A percentile compares a stretch with the other conserved stretches of the same genome.
Conservation (phyloP, 306 rosid genomes). For the Prunus armeniaca region DNA sequence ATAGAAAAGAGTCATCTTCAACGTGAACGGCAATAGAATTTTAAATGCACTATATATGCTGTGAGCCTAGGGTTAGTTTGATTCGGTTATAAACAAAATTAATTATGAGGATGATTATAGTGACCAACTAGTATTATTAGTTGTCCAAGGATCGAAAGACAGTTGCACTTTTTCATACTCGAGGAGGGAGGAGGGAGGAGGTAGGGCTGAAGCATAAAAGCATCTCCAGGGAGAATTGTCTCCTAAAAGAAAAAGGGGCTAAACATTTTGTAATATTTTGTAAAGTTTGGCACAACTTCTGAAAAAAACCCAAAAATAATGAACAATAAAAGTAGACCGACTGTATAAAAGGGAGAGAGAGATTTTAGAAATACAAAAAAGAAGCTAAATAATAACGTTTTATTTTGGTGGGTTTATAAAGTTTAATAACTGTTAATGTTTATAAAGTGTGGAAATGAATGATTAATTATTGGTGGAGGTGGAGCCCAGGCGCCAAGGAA, state of each 20-base stretch:
- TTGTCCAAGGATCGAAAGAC: background rate
- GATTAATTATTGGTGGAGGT: background rate
- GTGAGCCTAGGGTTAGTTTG: too few relatives aligned
- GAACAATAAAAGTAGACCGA: background rate
- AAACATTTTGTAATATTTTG: constrained; percentile 8
- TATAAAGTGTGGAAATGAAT: background rate
- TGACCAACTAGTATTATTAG: background rate
- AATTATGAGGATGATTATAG: too few relatives aligned
- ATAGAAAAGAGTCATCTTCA: too few relatives aligned
- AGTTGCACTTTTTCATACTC: background rate
- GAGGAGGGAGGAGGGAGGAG: background rate
- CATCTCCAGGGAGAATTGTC: background rate
- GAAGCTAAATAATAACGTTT: too few relatives aligned
- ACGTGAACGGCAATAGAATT: too few relatives aligned
- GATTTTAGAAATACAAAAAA: background rate
- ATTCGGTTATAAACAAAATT: too few relatives aligned
- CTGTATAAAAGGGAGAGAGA: too few relatives aligned
- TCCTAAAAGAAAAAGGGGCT: background rate
- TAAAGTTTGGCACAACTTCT: background rate
- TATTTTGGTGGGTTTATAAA: background rate
- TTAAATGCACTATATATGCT: too few relatives aligned
- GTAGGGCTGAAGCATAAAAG: background rate
- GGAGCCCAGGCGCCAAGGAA: constrained; percentile 23
- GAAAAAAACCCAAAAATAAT: background rate
- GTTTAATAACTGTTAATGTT: background rate